Conservation (phyloP, 192 early-diverging fungal genomes). For the Linnemannia hyalina region DNA sequence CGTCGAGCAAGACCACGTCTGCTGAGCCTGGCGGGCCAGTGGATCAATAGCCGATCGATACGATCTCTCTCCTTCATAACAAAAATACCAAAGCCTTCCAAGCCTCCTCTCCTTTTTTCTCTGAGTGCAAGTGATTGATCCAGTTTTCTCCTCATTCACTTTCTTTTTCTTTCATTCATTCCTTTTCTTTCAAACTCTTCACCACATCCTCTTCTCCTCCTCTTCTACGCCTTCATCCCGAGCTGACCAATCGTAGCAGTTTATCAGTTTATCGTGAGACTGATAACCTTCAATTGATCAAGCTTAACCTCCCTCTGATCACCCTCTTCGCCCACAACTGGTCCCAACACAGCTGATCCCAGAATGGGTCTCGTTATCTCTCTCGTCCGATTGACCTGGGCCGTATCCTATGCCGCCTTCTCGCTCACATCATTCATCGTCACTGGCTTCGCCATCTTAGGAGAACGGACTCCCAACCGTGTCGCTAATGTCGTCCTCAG, state of each 20-base stretch:
- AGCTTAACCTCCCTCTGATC: background rate
- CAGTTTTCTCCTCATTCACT: background rate
- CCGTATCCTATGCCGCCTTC: slow-evolving; percentile 22
- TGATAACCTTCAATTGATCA: slow-evolving; percentile 6
- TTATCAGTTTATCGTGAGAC: background rate
- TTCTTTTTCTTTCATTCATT: background rate
- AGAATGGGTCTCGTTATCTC: slow-evolving; percentile 20
- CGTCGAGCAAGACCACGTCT: too few relatives aligned
- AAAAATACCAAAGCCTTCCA: too few relatives aligned
- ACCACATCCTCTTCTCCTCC: too few relatives aligned
- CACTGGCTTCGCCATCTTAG: slow-evolving; percentile 18
- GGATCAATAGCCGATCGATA: too few relatives aligned
- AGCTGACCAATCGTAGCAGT: background rate
- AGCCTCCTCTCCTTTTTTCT: too few relatives aligned
- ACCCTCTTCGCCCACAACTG: too few relatives aligned
- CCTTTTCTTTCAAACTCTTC: background rate
- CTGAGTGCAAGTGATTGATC: too few relatives aligned
- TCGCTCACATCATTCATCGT: slow-evolving; percentile 17
- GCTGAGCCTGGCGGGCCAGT: too few relatives aligned
- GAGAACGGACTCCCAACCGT: slow-evolving; percentile 20
- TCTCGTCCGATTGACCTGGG: slow-evolving; percentile 26
- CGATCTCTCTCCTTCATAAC: too few relatives aligned
- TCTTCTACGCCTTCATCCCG: background rate
- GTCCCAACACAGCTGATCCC: background rate
- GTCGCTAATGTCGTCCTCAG: slow-evolving; percentile 29